These are phyloP conservation scores for Eucalyptus decipiens DNA, from an alignment of 345 rosid species.

Conservation along the genomic window DNA sequence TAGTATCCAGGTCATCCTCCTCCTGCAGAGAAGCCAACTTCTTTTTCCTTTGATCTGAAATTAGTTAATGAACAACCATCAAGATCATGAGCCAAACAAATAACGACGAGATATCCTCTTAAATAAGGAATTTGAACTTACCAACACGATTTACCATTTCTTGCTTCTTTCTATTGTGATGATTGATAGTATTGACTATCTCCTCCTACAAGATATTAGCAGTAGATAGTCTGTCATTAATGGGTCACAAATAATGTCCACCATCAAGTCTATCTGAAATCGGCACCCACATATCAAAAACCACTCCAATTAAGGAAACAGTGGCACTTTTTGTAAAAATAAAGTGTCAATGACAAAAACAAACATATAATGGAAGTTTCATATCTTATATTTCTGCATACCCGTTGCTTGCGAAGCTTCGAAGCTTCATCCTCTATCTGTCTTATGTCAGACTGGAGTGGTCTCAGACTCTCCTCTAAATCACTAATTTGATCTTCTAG, in stretches of 20 bases:
- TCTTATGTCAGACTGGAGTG: conserved; percentile 43
- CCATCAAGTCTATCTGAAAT: background rate
- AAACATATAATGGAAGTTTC: background rate
- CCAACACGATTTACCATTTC: conserved; percentile 43
- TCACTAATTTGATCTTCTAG: conserved; percentile 37
- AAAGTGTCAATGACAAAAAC: background rate
- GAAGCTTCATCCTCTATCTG: conserved; percentile 64
- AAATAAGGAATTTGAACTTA: conserved; percentile 9
- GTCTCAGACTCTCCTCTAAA: conserved; percentile 31
- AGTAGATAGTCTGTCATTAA: background rate
- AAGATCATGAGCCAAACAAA: background rate
- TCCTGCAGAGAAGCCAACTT: conserved; percentile 49
- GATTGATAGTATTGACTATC: conserved; percentile 17
- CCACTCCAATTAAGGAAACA: background rate
- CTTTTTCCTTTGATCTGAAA: conserved; percentile 25
- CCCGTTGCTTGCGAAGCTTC: conserved; percentile 57
- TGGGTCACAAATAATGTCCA: background rate
- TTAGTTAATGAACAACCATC: background rate
- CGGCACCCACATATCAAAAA: background rate
- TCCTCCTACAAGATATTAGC: conserved; percentile 39
- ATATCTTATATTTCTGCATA: conserved; percentile 5
- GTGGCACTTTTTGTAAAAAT: background rate
- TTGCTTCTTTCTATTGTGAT: conserved; percentile 36
- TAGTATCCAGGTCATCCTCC: conserved; percentile 53
- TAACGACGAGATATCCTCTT: background rate